Percentiles rank a stretch among this genome's conserved stretches.
These are phyloP conservation scores for Sphagnurus paluster DNA, from an alignment of 1,284 basidiomycete species.

Conservation along the genomic window DNA sequence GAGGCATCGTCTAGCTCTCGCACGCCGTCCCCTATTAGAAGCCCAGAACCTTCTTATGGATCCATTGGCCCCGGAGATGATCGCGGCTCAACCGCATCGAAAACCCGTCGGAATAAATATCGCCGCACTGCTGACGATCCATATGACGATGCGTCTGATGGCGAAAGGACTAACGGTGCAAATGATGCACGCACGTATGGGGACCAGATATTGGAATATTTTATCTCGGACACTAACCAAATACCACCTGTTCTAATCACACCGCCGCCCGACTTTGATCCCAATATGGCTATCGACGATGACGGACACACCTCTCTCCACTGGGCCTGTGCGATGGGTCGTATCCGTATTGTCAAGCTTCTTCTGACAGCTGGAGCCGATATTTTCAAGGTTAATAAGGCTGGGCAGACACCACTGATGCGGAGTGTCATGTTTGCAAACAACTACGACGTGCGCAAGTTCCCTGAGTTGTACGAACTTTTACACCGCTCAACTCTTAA, in stretches of 20 bases:
- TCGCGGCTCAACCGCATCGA: slow-evolving; percentile 34
- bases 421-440: slow-evolving; percentile 99
- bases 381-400: slow-evolving; percentile 96
- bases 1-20: slow-evolving; percentile 84
- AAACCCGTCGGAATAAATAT: slow-evolving; percentile 37
- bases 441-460: slow-evolving; percentile 99
- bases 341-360: slow-evolving; percentile 94
- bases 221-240: slow-evolving; percentile 96
- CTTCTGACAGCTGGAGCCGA: slow-evolving; percentile 94
- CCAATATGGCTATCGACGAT: slow-evolving; percentile 97
- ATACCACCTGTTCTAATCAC: slow-evolving; percentile 87
- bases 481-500: slow-evolving; percentile 97
- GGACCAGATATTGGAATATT: slow-evolving; percentile 98
- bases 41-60: slow-evolving; percentile 46
- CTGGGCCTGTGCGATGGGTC: slow-evolving; percentile 99
- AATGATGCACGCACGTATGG: slow-evolving; percentile 71
- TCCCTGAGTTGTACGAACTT: slow-evolving; percentile 96
- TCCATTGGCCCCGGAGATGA: slow-evolving; percentile 43
- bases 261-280: slow-evolving; percentile 92
- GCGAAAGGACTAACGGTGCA: slow-evolving; percentile 42
- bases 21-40: slow-evolving; percentile 84
- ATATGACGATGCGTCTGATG: slow-evolving; percentile 41
- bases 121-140: slow-evolving; percentile 39
- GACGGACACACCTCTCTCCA: slow-evolving; percentile 98
- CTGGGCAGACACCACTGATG: slow-evolving; percentile 98